Percentiles rank a stretch among this genome's conserved stretches.
Evolutionary conservation across 768 basidiomycete genomes (phyloP).

Genomic region (Russula virescens): DNA sequence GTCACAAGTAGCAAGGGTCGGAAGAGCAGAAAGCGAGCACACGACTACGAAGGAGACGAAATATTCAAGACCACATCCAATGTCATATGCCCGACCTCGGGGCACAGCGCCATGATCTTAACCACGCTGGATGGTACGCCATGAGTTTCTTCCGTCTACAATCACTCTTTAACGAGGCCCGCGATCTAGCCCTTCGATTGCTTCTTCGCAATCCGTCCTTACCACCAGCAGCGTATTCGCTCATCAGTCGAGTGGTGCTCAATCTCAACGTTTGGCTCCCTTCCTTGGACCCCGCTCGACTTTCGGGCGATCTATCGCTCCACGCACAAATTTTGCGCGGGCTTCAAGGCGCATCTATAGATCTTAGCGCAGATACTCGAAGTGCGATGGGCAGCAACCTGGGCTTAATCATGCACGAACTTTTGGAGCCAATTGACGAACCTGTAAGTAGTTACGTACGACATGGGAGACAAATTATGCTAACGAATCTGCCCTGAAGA

Average conservation of each 20-base stretch:
- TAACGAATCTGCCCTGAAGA: neutral
- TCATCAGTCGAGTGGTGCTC: slow-evolving; percentile 52
- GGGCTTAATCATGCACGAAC: slow-evolving; percentile 43
- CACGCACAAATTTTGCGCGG: slow-evolving; percentile 40
- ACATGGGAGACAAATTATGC: slow-evolving; percentile 30
- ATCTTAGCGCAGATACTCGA: slow-evolving; percentile 49
- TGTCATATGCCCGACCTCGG: slow-evolving; percentile 43
- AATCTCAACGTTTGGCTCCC: slow-evolving; percentile 53
- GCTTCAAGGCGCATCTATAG: slow-evolving; percentile 44
- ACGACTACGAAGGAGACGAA: slow-evolving; percentile 72
- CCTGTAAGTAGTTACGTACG: slow-evolving; percentile 30
- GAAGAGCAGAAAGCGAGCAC: slow-evolving; percentile 63
- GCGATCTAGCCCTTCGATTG: slow-evolving; percentile 37
- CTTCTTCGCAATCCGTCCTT: slow-evolving; percentile 49
- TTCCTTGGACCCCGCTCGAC: slow-evolving; percentile 46
- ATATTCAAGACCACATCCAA: slow-evolving; percentile 48
- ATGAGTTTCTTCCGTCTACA: slow-evolving; percentile 4
- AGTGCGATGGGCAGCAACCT: slow-evolving; percentile 57
- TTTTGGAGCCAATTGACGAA: slow-evolving; percentile 13
- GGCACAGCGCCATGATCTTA: slow-evolving; percentile 50
- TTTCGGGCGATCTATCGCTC: slow-evolving; percentile 49
- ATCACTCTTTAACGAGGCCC: neutral
- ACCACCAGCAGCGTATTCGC: slow-evolving; percentile 48
- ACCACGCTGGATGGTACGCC: slow-evolving; percentile 52
- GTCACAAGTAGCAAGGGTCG: slow-evolving; percentile 33